Percentiles rank a stretch among this genome's conserved stretches.
Conservation (phyloP, 139 green algal species). For the Volvox reticuliferus region DNA sequence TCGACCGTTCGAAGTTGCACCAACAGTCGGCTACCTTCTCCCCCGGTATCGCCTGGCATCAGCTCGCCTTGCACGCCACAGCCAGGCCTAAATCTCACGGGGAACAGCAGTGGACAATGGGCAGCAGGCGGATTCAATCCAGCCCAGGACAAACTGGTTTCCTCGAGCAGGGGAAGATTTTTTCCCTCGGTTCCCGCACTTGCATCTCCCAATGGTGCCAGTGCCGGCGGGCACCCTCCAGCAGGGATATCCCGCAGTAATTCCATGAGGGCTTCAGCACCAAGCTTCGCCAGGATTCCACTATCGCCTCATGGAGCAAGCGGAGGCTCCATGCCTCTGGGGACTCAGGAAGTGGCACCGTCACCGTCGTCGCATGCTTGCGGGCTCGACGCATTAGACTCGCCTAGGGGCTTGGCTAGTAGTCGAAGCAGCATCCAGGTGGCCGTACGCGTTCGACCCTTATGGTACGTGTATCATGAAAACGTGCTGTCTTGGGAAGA, state of each 20-base stretch:
- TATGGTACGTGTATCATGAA: constrained; percentile 31
- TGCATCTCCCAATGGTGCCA: background rate
- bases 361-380: background rate
- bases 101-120: background rate
- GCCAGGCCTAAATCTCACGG: background rate
- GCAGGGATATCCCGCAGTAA: background rate
- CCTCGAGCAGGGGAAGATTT: too few species aligned
- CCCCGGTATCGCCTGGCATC: constrained; percentile 2
- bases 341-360: background rate
- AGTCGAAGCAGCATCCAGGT: constrained; percentile 50
- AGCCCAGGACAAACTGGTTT: too few species aligned
- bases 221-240: background rate
- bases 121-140: background rate
- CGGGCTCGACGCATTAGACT: background rate
- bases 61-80: constrained; percentile 9
- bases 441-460: constrained; percentile 48
- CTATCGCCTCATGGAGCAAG: too few species aligned
- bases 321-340: background rate
- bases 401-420: background rate
- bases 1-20: background rate
- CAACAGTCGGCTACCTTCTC: background rate
- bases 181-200: background rate
- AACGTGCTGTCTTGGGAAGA: too few species aligned
- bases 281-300: too few species aligned
- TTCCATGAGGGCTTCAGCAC: background rate